phyloP scores from a whole-genome alignment of 306 rosid genomes.

The Begonia masoniana region DNA sequence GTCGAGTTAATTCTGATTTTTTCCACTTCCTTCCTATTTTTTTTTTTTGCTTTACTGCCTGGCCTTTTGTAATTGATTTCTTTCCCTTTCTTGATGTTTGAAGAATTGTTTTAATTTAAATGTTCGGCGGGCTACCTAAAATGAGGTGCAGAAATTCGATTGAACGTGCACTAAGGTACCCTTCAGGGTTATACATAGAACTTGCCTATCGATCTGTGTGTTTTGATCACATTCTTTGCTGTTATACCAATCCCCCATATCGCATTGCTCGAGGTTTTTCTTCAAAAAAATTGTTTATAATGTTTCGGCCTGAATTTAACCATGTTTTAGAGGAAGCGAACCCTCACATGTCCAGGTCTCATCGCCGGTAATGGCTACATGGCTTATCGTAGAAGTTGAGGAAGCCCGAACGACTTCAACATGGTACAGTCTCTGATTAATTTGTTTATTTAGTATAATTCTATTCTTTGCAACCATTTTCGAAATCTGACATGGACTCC shows the following conservation, averaged over 20 bases:
- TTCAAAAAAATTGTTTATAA: background rate
- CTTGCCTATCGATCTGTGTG: too few relatives aligned
- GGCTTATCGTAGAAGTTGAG: slow-evolving; percentile 72
- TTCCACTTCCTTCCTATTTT: background rate
- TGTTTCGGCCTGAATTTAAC: slow-evolving; percentile 13
- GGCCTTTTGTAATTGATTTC: slow-evolving; percentile 13
- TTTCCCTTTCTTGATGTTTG: slow-evolving; percentile 13
- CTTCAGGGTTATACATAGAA: slow-evolving; percentile 4
- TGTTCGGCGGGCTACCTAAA: slow-evolving; percentile 77
- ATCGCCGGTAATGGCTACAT: slow-evolving; percentile 93
- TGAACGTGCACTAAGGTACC: slow-evolving; percentile 86
- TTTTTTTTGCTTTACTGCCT: background rate
- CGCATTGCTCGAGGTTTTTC: background rate
- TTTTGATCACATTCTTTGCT: too few relatives aligned
- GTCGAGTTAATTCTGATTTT: background rate
- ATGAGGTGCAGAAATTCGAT: slow-evolving; percentile 78
- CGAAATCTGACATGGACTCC: slow-evolving; percentile 9
- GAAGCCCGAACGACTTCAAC: slow-evolving; percentile 74
- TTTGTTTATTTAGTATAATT: background rate
- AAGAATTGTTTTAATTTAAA: slow-evolving; percentile 78
- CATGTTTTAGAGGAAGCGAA: slow-evolving; percentile 91
- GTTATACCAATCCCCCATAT: background rate
- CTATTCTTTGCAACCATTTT: slow-evolving; percentile 3
- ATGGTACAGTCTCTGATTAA: slow-evolving; percentile 28
- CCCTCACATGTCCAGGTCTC: slow-evolving; percentile 80